Percentiles rank a stretch among this genome's conserved stretches.
Conservation (phyloP, 805 yeast species). For the Limtongia smithiae region DNA sequence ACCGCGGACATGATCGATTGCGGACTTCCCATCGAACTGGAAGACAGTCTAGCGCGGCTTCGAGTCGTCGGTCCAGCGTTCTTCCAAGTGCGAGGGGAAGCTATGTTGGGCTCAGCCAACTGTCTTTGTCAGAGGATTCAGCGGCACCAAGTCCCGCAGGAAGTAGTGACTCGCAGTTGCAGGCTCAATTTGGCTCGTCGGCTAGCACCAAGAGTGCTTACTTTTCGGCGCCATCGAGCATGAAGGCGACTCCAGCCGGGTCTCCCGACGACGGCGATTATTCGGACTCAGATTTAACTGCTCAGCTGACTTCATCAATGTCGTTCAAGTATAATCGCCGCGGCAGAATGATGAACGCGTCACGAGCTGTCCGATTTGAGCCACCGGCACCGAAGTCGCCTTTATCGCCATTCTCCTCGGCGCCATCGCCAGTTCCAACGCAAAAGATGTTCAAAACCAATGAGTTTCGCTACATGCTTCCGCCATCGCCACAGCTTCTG, state of each 20-base stretch:
- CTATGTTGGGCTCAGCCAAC: conserved; percentile 8
- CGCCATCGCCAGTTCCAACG: conserved; percentile 9
- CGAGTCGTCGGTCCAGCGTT: background rate
- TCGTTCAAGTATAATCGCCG: background rate
- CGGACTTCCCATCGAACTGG: conserved; percentile 1
- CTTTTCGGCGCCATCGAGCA: conserved; percentile 5
- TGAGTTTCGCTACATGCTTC: conserved; percentile 4
- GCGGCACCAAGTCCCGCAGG: no score
- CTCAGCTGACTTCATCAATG: background rate
- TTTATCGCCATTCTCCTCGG: conserved; percentile 19
- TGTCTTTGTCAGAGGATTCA: conserved; percentile 6
- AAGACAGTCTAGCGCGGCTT: conserved; percentile 4
- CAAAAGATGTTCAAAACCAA: background rate
- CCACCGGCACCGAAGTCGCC: conserved; percentile 27
- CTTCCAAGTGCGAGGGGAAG: conserved; percentile 1
- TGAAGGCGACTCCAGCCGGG: conserved; percentile 1
- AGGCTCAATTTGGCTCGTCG: no score
- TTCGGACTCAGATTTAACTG: no score
- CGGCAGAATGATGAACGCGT: background rate
- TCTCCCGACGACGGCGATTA: conserved; percentile 8
- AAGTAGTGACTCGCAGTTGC: no score
- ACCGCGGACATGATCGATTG: background rate
- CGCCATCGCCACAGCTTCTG: conserved; percentile 26
- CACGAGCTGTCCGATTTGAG: background rate
- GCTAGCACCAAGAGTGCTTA: conserved; percentile 6